A percentile compares a stretch with the other conserved stretches of the same genome.
phyloP scores from a whole-genome alignment of 2,329 filamentous ascomycete genomes.

The Penicillium hesseltinei region DNA sequence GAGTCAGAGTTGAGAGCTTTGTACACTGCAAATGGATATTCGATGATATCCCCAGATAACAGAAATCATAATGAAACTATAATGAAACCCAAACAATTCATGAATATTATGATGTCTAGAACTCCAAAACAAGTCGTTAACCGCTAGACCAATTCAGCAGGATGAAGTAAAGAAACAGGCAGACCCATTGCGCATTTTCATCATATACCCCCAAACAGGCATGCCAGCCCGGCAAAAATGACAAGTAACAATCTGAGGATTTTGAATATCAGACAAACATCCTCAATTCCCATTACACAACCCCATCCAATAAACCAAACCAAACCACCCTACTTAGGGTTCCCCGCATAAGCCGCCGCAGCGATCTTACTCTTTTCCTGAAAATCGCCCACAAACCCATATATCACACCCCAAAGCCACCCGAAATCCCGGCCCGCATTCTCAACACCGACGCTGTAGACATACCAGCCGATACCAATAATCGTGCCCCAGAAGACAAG shows the following conservation, averaged over 20 bases:
- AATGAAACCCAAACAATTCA: constrained; percentile 1
- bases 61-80: constrained; percentile 1
- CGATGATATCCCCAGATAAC: neutral
- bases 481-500: constrained; percentile 65
- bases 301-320: neutral
- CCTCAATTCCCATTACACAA: neutral
- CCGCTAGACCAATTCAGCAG: neutral
- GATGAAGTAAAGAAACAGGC: neutral
- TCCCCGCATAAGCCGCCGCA: constrained; percentile 48
- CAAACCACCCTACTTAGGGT: constrained; percentile 47
- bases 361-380: constrained; percentile 28
- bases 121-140: neutral
- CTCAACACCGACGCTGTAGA: constrained; percentile 48
- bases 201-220: neutral
- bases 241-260: constrained; percentile 27
- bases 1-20: neutral
- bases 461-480: constrained; percentile 53
- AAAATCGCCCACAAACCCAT: constrained; percentile 63
- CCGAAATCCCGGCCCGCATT: constrained; percentile 35
- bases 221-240: neutral
- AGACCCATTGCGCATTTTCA: neutral
- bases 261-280: neutral
- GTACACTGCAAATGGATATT: neutral
- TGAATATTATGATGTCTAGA: neutral
- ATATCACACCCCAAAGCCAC: constrained; percentile 63